Percentiles rank a stretch among this genome's conserved stretches.
These are phyloP conservation scores for Cardamine chenopodiifolia DNA, from an alignment of 345 rosid genomes.

Conservation along the genomic window DNA sequence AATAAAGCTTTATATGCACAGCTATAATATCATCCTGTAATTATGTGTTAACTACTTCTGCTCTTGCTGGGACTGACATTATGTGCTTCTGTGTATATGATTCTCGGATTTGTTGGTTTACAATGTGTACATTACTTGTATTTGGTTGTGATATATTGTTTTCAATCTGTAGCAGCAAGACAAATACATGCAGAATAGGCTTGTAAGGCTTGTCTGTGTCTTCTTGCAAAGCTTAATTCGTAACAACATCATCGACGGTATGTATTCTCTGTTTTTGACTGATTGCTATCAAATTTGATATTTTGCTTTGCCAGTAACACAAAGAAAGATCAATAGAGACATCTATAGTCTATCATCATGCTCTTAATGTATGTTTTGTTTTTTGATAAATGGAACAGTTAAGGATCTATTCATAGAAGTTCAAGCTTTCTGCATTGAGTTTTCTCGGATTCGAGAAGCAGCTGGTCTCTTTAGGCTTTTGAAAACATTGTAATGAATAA, in stretches of 20 bases:
- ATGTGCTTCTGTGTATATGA: not conserved
- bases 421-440: constrained; percentile 96
- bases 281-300: constrained; percentile 1
- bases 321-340: not conserved
- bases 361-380: not conserved
- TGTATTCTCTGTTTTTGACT: constrained; percentile 2
- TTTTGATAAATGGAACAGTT: constrained; percentile 51
- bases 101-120: constrained; percentile 14
- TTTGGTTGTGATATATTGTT: constrained; percentile 34
- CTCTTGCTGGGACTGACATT: not conserved
- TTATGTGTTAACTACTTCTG: not conserved
- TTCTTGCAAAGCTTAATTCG: constrained; percentile 96
- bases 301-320: constrained; percentile 14
- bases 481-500: constrained; percentile 60
- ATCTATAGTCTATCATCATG: not conserved
- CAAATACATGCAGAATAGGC: constrained; percentile 99
- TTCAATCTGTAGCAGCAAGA: constrained; percentile 62
- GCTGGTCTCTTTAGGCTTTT: constrained; percentile 88
- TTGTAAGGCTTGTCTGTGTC: constrained; percentile 96
- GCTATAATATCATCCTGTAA: not conserved
- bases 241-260: constrained; percentile 86
- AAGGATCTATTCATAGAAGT: constrained; percentile 96
- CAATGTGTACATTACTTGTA: not conserved
- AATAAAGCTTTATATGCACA: constrained; percentile 15
- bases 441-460: constrained; percentile 87